Evolutionary conservation across 1,284 basidiomycete genomes (phyloP).

Genomic region (Pseudozyma thailandica): DNA sequence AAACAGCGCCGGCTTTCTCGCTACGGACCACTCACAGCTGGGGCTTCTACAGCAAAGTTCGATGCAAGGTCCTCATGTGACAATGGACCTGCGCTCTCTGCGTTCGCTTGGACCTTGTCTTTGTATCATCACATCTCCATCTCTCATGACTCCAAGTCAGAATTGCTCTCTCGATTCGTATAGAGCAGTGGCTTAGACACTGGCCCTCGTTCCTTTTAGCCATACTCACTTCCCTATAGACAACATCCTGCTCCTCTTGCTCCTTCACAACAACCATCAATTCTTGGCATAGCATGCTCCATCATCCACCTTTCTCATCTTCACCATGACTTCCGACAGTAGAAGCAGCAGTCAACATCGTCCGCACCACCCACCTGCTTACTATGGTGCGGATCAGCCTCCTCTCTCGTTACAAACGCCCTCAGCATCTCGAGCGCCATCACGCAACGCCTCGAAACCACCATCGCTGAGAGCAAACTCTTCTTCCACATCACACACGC

Average conservation of each 20-base stretch:
- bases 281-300: constrained; percentile 28
- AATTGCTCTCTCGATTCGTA: neutral
- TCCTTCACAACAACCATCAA: neutral
- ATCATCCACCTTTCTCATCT: neutral
- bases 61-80: too few relatives aligned
- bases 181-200: neutral
- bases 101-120: neutral
- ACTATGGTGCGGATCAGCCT: constrained; percentile 30
- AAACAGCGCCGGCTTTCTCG: neutral
- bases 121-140: neutral
- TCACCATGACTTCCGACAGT: constrained; percentile 25
- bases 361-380: constrained; percentile 36
- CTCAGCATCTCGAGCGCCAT: constrained; percentile 13
- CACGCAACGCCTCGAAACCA: constrained; percentile 19
- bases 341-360: constrained; percentile 30
- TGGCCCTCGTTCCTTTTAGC: neutral
- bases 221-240: neutral
- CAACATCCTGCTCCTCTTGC: too few relatives aligned
- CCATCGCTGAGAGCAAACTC: constrained; percentile 16
- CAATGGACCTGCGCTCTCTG: too few relatives aligned
- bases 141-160: neutral
- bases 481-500: constrained; percentile 27
- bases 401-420: constrained; percentile 23
- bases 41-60: too few relatives aligned
- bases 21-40: too few relatives aligned